Conservation (phyloP, 768 basidiomycete genomes). For the Hericium coralloides region DNA sequence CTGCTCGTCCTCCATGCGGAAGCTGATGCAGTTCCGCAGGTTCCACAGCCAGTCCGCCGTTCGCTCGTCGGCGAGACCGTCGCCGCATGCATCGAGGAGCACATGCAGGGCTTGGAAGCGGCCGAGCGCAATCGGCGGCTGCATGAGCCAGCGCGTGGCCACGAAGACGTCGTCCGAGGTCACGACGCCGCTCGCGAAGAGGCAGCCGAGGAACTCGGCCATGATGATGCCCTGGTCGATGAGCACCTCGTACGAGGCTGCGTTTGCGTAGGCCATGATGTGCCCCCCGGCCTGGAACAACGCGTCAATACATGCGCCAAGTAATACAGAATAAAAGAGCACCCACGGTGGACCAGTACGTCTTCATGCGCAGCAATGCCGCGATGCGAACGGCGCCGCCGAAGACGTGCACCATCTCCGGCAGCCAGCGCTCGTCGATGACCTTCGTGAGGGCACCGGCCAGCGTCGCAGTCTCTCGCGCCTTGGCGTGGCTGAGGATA, state of each 20-base stretch:
- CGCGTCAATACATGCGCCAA: no score
- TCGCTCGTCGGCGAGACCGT: not conserved
- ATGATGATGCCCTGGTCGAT: not conserved
- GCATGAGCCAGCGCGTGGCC: not conserved
- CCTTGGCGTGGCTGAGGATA: not conserved
- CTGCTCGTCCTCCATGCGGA: no score
- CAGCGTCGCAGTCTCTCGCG: not conserved
- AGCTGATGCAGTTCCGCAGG: not conserved
- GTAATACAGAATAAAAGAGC: not conserved
- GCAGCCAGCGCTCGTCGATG: not conserved
- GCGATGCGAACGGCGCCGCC: not conserved
- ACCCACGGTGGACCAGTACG: not conserved
- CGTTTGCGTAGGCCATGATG: not conserved
- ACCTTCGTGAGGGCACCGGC: not conserved
- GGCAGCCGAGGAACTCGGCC: not conserved
- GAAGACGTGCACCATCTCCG: not conserved
- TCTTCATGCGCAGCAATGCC: not conserved
- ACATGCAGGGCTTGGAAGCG: not conserved
- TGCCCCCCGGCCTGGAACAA: not conserved
- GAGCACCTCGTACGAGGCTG: not conserved
- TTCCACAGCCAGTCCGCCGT: not conserved
- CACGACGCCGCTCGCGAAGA: not conserved
- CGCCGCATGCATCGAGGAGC: not conserved
- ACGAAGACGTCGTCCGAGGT: not conserved
- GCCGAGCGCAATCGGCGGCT: not conserved